Evolutionary conservation across 1,284 basidiomycete genomes (phyloP), one percentile per base, ranked within the genome.

Genomic region (Psilocybe mexicana): DNA sequence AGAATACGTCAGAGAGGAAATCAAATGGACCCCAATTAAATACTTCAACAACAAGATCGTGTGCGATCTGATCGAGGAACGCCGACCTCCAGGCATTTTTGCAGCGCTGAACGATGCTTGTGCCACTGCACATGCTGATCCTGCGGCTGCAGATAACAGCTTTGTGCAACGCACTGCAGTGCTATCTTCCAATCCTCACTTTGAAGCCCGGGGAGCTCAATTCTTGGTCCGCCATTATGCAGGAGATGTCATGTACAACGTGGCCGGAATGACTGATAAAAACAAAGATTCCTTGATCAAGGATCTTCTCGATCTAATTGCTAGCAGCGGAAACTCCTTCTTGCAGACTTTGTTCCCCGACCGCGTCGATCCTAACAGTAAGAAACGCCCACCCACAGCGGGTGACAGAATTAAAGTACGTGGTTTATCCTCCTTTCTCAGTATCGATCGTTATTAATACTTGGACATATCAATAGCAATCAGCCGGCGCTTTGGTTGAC

Each of bases 1-100:
- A 72, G 97, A 99, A 76, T 99, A 99, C 70, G 94, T 96, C 23
- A 85, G 92, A 61, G 96, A 99, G 73, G 92, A 97, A 76, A 99
- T 99, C 79, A 93, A 98, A 75, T 99, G 97, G 97, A 97, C 91
- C 0, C 96, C 96, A 0, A 99, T 99, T 84, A 95, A 96, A 67
- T 98, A 93, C 73, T 95, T 95, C 82, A 93, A 95, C 72, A 94
- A 94, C 80, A 93, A 93, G 78, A 88, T 99, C 63, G 97, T 99
- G 23, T 99, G 97, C 74, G 95, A 98, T 71, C 84, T 99, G 33
- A 99, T 99, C 67, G 97, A 99, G 74, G 95, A 97, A 72, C 88
- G 89, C 58, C 87, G 94, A 24, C 97, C 97, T 0, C 96, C 97
- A 14, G 97, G 97, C 52, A 93, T 99, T 64, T 99, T 99, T 66